Evolutionary conservation across 306 rosid genomes (phyloP), one percentile per base, ranked within the genome.

Genomic region (Acmispon strigosus): DNA sequence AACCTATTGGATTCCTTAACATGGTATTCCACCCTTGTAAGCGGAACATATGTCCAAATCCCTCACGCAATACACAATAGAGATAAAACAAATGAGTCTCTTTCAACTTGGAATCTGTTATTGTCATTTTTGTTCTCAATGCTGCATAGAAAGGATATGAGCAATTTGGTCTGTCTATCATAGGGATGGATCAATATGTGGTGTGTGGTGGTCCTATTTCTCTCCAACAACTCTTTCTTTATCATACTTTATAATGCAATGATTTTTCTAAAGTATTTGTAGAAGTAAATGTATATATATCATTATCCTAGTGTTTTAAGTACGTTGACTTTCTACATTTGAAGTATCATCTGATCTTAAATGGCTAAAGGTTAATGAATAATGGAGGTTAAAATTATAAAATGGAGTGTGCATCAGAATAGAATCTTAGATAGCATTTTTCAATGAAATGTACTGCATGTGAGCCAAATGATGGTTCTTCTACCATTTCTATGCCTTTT

Each of bases 201-300:
- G 82, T 78, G 45, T 62, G 6, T 17, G 55, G 62, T 80, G 84
- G 90, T 81, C 88, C 61, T 54, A 44, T 41, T 34, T 72, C 68
- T 72, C 68, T 49, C n/a, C 50, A 20, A 22, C 51, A 53, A 18
- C 72, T 24, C 20, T 73, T 55, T 37, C 15, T 37, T 49, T 22
- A 13, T 16, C 32, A 2, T 50, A 59, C 41, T 59, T 12, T 34
- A 18, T 36, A 60, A 49, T 19, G 52, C 7, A 58, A 8, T 47
- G 6, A 55, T 41, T 37, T 6, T 17, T 44, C 42, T 12, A 4
- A 52, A 54, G 11, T 69, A 53, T n/a, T 69, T 17, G 41, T 15
- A 54, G 12, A 55, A 51, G 1, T 10, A 22, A 41, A n/a, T 64
- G 17, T 51, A 20, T 55, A n/a, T n/a, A 22, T 55, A 17, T 43